Percentiles rank a stretch among this genome's conserved stretches.
Conservation (phyloP, 2,329 filamentous ascomycete genomes). For the Colletotrichum tofieldiae region DNA sequence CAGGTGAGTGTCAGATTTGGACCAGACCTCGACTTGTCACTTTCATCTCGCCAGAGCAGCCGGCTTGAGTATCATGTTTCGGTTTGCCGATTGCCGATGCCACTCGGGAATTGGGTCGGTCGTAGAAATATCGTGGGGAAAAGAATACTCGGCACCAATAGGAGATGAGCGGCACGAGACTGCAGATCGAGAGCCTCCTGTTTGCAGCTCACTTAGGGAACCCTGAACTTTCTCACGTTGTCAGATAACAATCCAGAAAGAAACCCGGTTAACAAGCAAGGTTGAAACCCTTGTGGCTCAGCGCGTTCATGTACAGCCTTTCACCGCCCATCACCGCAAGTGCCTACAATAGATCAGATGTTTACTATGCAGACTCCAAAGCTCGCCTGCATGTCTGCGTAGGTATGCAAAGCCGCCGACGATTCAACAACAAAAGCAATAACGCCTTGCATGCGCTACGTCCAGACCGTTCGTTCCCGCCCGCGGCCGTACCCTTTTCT, state of each 20-base stretch:
- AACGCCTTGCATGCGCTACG: conserved; percentile 9
- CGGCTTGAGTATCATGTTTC: conserved; percentile 12
- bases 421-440: background rate
- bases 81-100: background rate
- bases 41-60: background rate
- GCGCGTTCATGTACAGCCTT: background rate
- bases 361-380: background rate
- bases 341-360: background rate
- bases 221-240: background rate
- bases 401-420: background rate
- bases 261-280: background rate
- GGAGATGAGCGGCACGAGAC: background rate
- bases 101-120: background rate
- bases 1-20: background rate
- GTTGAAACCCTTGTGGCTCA: too few species aligned
- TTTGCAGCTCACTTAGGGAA: background rate
- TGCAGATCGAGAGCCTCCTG: background rate
- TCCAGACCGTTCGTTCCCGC: background rate
- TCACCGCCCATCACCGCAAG: background rate
- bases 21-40: background rate
- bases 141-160: background rate
- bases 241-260: background rate
- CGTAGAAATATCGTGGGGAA: background rate
- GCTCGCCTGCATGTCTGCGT: background rate
- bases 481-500: background rate